Base-by-base conservation (phyloP, 345 rosid species). In the Camelina hispida region DNA sequence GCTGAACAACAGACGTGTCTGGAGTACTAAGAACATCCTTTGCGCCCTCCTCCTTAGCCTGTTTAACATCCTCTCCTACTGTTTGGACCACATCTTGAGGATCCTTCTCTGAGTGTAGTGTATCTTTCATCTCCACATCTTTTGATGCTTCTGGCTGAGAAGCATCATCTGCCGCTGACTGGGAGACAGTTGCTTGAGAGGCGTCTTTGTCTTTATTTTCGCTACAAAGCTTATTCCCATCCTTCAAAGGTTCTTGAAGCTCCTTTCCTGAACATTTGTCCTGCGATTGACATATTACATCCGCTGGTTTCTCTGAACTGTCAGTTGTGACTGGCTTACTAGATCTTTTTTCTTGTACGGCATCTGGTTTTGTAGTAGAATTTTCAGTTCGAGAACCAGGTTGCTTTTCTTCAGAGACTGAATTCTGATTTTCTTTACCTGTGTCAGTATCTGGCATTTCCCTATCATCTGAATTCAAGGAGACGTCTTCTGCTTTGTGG, bases 371-470 rank as follows among this genome's bases (percentile, higher is more conserved):
- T 66, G 44, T 79, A 3, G 52, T 35, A 67, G 81, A 63, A 63
- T 79, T 78, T 17, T 64, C 80, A 81, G 69, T 78, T 52, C 16
- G 44, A 62, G 81, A 81, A 75, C 66, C 79, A 13, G 75, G 64
- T 73, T 55, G 75, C 67, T 76, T 87, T 75, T 84, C 88, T 75
- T 79, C 85, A 53, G 85, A 52, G 81, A 79, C 72, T 61, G 81
- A 82, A 64, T 67, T 84, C 76, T 75, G 81, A 62, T 13, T 50
- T 66, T 72, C 82, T 68, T 81, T 78, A 40, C 79, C 74, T 55
- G 59, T 66, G 17, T 60, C 75, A 69, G 62, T 74, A 74, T 75
- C 82, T 43, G 78, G 62, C 25, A 68, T 51, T 54, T 77, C 80
- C 60, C 15, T 66, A 40, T 65, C 86, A 64, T 69, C 85, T 68